phyloP scores from a whole-genome alignment of 2,329 filamentous ascomycete genomes.

The Raffaelea albimanens region DNA sequence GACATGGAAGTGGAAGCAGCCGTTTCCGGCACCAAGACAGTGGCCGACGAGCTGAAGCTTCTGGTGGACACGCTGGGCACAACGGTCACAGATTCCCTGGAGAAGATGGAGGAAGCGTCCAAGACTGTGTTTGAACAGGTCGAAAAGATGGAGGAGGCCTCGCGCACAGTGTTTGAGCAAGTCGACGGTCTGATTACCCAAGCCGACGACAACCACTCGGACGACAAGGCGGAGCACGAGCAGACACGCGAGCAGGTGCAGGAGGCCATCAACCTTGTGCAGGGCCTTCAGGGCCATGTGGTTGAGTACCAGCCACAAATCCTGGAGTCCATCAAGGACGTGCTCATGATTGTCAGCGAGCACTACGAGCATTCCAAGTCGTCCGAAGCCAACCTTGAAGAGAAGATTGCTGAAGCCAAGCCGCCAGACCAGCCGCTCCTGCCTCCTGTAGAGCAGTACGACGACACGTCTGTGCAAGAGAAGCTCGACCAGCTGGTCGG shows the following conservation, averaged over 20 bases:
- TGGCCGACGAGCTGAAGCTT: slow-evolving; percentile 79
- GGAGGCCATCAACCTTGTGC: slow-evolving; percentile 63
- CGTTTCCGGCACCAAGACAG: slow-evolving; percentile 62
- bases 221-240: slow-evolving; percentile 70
- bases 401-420: slow-evolving; percentile 53
- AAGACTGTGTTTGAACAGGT: slow-evolving; percentile 78
- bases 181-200: slow-evolving; percentile 71
- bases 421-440: slow-evolving; percentile 50
- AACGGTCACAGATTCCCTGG: slow-evolving; percentile 70
- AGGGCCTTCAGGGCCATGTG: slow-evolving; percentile 68
- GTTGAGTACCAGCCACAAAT: slow-evolving; percentile 83
- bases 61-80: slow-evolving; percentile 78
- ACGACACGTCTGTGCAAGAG: slow-evolving; percentile 51
- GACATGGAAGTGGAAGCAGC: slow-evolving; percentile 65
- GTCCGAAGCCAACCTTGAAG: slow-evolving; percentile 44
- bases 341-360: slow-evolving; percentile 71
- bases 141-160: slow-evolving; percentile 75
- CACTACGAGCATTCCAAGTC: slow-evolving; percentile 83
- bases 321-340: slow-evolving; percentile 73
- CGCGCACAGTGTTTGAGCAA: slow-evolving; percentile 73
- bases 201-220: slow-evolving; percentile 64
- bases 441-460: slow-evolving; percentile 52
- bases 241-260: slow-evolving; percentile 74
- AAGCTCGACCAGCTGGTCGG: slow-evolving; percentile 51
- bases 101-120: slow-evolving; percentile 80